Conservation (phyloP, 139 green algal genomes). For the Protoeuglena noctilucae region DNA sequence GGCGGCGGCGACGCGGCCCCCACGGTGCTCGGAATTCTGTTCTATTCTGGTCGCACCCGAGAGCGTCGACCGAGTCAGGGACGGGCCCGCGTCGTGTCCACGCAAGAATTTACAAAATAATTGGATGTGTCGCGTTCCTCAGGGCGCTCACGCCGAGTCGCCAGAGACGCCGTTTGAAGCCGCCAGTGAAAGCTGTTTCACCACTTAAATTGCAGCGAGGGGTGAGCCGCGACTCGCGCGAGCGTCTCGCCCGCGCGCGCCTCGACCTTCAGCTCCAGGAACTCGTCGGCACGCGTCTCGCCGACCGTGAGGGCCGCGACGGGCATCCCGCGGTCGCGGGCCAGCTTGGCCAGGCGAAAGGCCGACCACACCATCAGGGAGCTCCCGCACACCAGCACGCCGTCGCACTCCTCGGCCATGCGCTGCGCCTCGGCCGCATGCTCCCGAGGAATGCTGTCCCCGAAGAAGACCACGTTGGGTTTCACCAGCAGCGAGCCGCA, state of each 20-base stretch:
- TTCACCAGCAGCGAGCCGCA: slow-evolving; percentile 58
- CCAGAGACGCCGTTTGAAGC: neutral
- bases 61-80: neutral
- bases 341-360: slow-evolving; percentile 56
- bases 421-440: slow-evolving; percentile 15
- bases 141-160: neutral
- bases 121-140: neutral
- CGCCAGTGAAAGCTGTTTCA: neutral
- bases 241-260: slow-evolving; percentile 49
- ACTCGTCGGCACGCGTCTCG: slow-evolving; percentile 49
- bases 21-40: too few relatives aligned
- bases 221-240: slow-evolving; percentile 30
- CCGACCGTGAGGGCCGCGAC: slow-evolving; percentile 54
- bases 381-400: slow-evolving; percentile 46
- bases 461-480: slow-evolving; percentile 77
- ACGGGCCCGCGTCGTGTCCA: neutral
- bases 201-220: slow-evolving; percentile 15
- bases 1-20: too few relatives aligned
- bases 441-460: slow-evolving; percentile 33
- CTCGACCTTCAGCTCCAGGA: slow-evolving; percentile 47
- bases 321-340: slow-evolving; percentile 23
- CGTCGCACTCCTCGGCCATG: slow-evolving; percentile 8
- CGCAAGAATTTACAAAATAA: neutral
- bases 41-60: too few relatives aligned
- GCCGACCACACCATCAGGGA: slow-evolving; percentile 50